A percentile compares a stretch with the other conserved stretches of the same genome.
phyloP scores from a whole-genome alignment of 108 stramenopile species.

The Cyclotella baltica region DNA sequence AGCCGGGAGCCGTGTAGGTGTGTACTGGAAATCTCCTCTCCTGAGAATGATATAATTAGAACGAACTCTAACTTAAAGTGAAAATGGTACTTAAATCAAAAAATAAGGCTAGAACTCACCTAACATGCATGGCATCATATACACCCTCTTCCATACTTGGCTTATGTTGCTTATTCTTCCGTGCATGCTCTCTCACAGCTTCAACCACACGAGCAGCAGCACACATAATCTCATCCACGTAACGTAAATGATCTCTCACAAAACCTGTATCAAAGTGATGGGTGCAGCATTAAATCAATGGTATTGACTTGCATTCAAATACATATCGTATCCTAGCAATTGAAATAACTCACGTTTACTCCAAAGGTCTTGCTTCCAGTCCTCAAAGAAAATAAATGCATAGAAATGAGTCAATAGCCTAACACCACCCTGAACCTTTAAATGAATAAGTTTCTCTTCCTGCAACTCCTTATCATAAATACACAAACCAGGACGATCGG shows the following conservation, averaged over 20 bases:
- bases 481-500: slow-evolving; percentile 53
- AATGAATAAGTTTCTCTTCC: slow-evolving; percentile 53
- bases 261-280: slow-evolving; percentile 22
- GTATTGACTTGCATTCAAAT: background rate
- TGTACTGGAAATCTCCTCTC: slow-evolving; percentile 73
- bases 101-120: background rate
- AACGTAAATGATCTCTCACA: slow-evolving; percentile 61
- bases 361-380: slow-evolving; percentile 71
- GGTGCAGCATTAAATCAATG: background rate
- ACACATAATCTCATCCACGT: slow-evolving; percentile 62
- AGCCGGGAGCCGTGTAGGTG: slow-evolving; percentile 52
- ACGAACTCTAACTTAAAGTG: background rate
- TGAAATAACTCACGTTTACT: slow-evolving; percentile 45
- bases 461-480: slow-evolving; percentile 62
- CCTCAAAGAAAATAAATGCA: slow-evolving; percentile 72
- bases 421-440: slow-evolving; percentile 32
- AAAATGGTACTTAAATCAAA: background rate
- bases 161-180: slow-evolving; percentile 38
- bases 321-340: background rate
- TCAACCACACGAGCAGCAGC: slow-evolving; percentile 63
- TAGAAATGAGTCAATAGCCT: slow-evolving; percentile 63
- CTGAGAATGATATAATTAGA: slow-evolving; percentile 16
- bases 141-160: slow-evolving; percentile 53
- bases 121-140: slow-evolving; percentile 88
- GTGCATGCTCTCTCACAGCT: slow-evolving; percentile 51